phyloP scores from a whole-genome alignment of 495 filamentous ascomycete genomes.

The Daldinia childiae region DNA sequence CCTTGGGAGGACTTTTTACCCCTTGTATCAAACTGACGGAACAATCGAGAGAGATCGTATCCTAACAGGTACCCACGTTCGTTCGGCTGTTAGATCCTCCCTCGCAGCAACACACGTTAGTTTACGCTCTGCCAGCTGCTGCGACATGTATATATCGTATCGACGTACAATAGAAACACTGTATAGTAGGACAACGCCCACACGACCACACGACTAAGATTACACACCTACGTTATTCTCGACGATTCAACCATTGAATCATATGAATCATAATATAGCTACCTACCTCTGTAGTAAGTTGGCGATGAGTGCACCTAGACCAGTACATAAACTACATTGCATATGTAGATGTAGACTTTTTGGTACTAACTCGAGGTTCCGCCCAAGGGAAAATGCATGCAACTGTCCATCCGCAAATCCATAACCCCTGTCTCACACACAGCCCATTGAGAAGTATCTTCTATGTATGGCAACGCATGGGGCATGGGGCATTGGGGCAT shows the following conservation, averaged over 20 bases:
- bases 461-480: not conserved
- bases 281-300: too few species aligned
- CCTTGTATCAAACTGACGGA: conserved; percentile 28
- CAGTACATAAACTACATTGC: not conserved
- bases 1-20: conserved; percentile 4
- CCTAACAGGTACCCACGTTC: conserved; percentile 22
- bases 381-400: conserved; percentile 42
- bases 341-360: not conserved
- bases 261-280: too few species aligned
- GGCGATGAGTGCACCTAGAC: not conserved
- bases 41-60: conserved; percentile 24
- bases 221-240: not conserved
- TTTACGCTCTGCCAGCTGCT: conserved; percentile 2
- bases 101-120: conserved; percentile 10
- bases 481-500: not conserved
- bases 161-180: conserved; percentile 6
- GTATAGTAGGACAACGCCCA: conserved; percentile 2
- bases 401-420: conserved; percentile 57
- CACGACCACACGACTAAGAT: not conserved
- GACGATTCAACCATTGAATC: not conserved
- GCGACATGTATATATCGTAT: conserved; percentile 3
- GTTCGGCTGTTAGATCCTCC: conserved; percentile 36
- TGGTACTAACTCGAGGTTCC: conserved; percentile 27
- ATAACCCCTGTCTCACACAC: conserved; percentile 49
- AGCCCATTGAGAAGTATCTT: conserved; percentile 21